Percentiles rank a stretch among this genome's conserved stretches.
Conservation (phyloP, 2,329 filamentous ascomycete genomes). For the Fusarium bulbicola region DNA sequence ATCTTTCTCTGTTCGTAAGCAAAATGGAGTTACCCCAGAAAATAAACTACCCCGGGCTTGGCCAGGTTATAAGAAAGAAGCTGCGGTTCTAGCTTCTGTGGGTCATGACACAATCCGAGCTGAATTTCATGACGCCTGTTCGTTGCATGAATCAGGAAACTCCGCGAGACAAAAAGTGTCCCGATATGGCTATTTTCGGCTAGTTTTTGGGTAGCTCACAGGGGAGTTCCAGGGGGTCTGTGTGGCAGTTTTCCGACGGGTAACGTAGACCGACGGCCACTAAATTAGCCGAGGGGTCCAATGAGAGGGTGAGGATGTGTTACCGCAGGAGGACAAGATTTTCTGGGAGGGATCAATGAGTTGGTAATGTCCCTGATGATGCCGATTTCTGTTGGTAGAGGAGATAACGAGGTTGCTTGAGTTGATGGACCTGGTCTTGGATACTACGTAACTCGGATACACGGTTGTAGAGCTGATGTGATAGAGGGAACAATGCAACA, state of each 20-base stretch:
- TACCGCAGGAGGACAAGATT: neutral
- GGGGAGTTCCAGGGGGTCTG: neutral
- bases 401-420: neutral
- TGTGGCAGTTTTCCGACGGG: neutral
- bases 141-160: neutral
- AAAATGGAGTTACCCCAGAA: neutral
- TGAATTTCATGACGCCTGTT: neutral
- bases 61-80: slow-evolving; percentile 5
- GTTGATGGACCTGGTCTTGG: neutral
- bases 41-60: neutral
- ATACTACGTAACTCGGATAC: neutral
- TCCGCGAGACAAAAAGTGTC: neutral
- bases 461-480: neutral
- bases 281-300: slow-evolving; percentile 31
- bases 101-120: neutral
- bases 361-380: neutral
- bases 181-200: neutral
- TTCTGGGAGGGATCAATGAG: neutral
- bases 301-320: neutral
- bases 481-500: neutral
- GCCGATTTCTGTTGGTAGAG: neutral
- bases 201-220: neutral
- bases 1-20: neutral
- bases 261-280: neutral
- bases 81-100: neutral